phyloP scores from a whole-genome alignment of 139 green algal genomes.

The Coccomyxa sp. region DNA sequence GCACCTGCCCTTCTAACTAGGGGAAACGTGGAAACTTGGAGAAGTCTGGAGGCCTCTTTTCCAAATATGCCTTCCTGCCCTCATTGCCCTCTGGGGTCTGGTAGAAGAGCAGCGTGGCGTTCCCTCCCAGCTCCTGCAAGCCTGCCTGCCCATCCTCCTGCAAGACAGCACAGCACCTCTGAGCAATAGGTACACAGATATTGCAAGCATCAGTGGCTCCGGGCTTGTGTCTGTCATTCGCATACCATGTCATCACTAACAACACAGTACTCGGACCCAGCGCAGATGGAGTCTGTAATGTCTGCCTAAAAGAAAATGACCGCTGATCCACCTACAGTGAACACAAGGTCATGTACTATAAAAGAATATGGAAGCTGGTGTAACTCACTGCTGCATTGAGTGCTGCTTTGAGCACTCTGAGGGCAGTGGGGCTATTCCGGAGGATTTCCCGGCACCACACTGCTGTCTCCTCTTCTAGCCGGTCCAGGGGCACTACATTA shows the following conservation, averaged over 20 bases:
- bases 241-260: no score
- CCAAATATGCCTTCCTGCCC: slow-evolving; percentile 79
- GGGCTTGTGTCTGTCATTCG: no score
- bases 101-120: slow-evolving; percentile 98
- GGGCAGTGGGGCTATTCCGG: slow-evolving; percentile 87
- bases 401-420: slow-evolving; percentile 88
- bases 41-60: slow-evolving; percentile 89
- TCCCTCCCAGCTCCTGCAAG: slow-evolving; percentile 88
- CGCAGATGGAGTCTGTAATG: no score
- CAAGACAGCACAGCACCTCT: no score
- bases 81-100: slow-evolving; percentile 89
- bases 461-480: slow-evolving; percentile 88
- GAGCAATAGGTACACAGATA: no score
- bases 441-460: slow-evolving; percentile 95
- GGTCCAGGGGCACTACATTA: slow-evolving; percentile 84
- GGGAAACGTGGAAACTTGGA: slow-evolving; percentile 82
- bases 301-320: no score
- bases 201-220: no score
- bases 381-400: slow-evolving; percentile 79
- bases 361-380: background rate
- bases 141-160: slow-evolving; percentile 92
- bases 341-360: no score
- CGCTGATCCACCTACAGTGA: no score
- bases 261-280: no score
- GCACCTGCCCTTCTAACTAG: background rate